Evolutionary conservation across 2,329 filamentous ascomycete genomes (phyloP).

Genomic region (Neobulgaria alba): DNA sequence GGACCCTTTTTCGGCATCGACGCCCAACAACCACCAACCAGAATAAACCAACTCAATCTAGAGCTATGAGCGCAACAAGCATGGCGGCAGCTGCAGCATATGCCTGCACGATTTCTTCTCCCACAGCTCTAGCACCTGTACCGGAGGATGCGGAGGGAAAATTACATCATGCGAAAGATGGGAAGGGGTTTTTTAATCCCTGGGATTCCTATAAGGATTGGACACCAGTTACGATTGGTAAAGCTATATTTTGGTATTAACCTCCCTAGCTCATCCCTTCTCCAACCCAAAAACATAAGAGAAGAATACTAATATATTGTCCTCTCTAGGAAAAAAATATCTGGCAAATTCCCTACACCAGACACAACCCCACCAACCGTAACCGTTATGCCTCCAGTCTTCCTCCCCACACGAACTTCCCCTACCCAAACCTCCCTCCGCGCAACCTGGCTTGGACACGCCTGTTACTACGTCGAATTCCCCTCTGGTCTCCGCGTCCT

Average conservation of each 20-base stretch:
- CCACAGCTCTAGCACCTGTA: conserved; percentile 20
- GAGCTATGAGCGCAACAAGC: conserved; percentile 16
- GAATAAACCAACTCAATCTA: conserved; percentile 2
- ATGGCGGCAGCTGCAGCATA: conserved; percentile 20
- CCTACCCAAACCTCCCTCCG: conserved; percentile 50
- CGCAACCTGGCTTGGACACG: conserved; percentile 92
- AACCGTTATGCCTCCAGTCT: conserved; percentile 47
- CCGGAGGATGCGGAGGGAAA: conserved; percentile 32
- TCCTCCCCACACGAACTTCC: conserved; percentile 41
- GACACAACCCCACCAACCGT: conserved; percentile 56
- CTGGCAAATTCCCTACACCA: conserved; percentile 31
- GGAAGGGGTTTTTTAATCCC: conserved; percentile 47
- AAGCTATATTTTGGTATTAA: conserved; percentile 28
- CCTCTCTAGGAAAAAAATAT: conserved; percentile 12
- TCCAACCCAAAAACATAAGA: not conserved
- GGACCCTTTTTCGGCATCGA: conserved; percentile 18
- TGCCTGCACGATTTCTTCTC: conserved; percentile 18
- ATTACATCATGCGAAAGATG: conserved; percentile 42
- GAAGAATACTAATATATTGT: conserved; percentile 1
- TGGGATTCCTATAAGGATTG: conserved; percentile 44
- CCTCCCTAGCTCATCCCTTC: not conserved
- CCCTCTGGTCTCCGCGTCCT: conserved; percentile 77
- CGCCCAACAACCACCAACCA: conserved; percentile 5
- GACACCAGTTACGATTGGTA: conserved; percentile 26
- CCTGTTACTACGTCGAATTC: conserved; percentile 89